Conservation (phyloP, 305 asterid species). For the Fraxinus platypoda region DNA sequence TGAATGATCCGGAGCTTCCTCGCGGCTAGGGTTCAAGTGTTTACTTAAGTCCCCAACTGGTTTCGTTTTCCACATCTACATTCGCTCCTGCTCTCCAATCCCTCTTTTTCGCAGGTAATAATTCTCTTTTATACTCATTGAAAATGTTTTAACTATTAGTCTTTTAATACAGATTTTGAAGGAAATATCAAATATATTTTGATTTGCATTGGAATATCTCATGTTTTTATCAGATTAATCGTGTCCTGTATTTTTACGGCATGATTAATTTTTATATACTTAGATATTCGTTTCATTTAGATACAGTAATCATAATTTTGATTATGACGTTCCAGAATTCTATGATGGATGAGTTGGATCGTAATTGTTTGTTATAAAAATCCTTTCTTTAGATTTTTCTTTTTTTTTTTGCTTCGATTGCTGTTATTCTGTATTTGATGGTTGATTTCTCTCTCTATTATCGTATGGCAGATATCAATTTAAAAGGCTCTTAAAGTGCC, state of each 20-base stretch:
- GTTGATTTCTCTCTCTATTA: neutral
- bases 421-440: neutral
- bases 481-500: neutral
- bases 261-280: neutral
- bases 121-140: neutral
- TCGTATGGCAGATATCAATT: conserved; percentile 32
- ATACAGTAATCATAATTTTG: neutral
- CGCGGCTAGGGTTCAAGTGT: neutral
- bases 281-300: neutral
- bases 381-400: neutral
- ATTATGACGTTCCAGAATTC: neutral
- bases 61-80: neutral
- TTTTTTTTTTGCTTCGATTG: neutral
- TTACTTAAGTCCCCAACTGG: neutral
- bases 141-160: neutral
- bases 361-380: neutral
- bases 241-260: neutral
- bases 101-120: neutral
- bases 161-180: neutral
- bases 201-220: neutral
- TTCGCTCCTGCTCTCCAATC: neutral
- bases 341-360: neutral
- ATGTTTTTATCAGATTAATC: neutral
- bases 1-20: neutral
- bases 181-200: neutral